Evolutionary conservation across 495 filamentous ascomycete genomes (phyloP), one percentile per base, ranked within the genome.

Genomic region (Achaetomiella virescens): DNA sequence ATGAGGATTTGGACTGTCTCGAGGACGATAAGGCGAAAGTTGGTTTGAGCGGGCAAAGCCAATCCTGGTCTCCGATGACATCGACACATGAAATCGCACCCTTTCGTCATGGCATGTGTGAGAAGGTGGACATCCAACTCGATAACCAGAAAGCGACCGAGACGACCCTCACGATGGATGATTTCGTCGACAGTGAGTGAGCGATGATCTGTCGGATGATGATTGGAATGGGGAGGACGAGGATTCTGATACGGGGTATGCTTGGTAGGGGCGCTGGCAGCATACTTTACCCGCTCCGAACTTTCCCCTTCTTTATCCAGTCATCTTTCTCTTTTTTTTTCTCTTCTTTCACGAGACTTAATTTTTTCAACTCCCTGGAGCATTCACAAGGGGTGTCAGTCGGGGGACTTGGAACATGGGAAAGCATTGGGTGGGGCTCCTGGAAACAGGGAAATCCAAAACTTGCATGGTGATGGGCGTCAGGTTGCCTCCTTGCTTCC

Each of bases 81-180:
- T 12, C 31, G 0, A 47, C 33, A 44, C 22, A 27, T 10, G 36
- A 40, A 12, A 27, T 24, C 18, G n/a, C 12, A 7, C 54, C 68
- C 2, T 73, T 77, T 54, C 70, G 85, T 15, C 90, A 93, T 44
- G 89, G 90, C 1, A 76, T 90, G 77, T 96, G 91, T 68, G 77
- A 90, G 22, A 72, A 82, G 33, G 89, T 96, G n/a, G 80, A 83
- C 42, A 78, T 96, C 42, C 75, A 82, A 18, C 86, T 96, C 48
- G 91, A 95, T 64, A 92, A 95, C 66, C 81, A 87, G 61, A 83
- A 90, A 41, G 87, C 86, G 18, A 78, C 74, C 1, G 91, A 93
- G 60, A 75, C 72, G n/a, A 84, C 85, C 38, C 87, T 79, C 60
- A 80, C 78, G 20, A 90, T 92, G 71, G 78, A 78, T 11, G 88